Evolutionary conservation across 805 yeast genomes (phyloP).

Genomic region (Yamadazyma olivae): DNA sequence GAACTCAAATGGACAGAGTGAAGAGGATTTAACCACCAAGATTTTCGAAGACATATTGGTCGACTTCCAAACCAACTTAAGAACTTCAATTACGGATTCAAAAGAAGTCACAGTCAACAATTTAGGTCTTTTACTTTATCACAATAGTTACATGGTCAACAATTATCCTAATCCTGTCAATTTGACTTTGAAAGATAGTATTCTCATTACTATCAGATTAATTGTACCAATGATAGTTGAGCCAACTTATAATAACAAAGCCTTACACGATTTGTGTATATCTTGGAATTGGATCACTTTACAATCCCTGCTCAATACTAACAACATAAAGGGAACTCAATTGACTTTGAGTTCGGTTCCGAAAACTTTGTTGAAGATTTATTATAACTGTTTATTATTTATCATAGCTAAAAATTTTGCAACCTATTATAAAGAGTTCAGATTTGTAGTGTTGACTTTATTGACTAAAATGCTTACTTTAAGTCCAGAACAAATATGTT

Average conservation of each 20-base stretch:
- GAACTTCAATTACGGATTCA: conserved; percentile 22
- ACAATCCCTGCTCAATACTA: conserved; percentile 7
- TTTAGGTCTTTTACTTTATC: conserved; percentile 23
- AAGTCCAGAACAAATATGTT: conserved; percentile 54
- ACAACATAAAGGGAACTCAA: conserved; percentile 14
- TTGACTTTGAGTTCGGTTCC: conserved; percentile 32
- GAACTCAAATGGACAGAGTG: conserved; percentile 8
- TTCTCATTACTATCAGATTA: conserved; percentile 23
- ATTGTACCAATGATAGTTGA: conserved; percentile 36
- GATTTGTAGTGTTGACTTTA: conserved; percentile 52
- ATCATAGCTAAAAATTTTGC: conserved; percentile 18
- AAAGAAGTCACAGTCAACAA: conserved; percentile 21
- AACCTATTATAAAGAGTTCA: conserved; percentile 20
- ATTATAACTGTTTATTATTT: conserved; percentile 29
- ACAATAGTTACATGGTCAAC: conserved; percentile 5
- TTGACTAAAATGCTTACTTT: conserved; percentile 61
- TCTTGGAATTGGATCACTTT: conserved; percentile 40
- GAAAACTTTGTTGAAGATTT: conserved; percentile 22
- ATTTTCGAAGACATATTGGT: conserved; percentile 39
- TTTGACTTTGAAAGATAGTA: conserved; percentile 19
- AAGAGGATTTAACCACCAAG: conserved; percentile 29
- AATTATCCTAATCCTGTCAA: conserved; percentile 3
- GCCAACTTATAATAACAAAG: conserved; percentile 16
- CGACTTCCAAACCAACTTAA: conserved; percentile 38
- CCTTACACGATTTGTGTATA: conserved; percentile 25